Percentiles rank a stretch among this genome's conserved stretches.
Conservation (phyloP, 139 green algal genomes). For the Chlamydomonas sphaeroides region DNA sequence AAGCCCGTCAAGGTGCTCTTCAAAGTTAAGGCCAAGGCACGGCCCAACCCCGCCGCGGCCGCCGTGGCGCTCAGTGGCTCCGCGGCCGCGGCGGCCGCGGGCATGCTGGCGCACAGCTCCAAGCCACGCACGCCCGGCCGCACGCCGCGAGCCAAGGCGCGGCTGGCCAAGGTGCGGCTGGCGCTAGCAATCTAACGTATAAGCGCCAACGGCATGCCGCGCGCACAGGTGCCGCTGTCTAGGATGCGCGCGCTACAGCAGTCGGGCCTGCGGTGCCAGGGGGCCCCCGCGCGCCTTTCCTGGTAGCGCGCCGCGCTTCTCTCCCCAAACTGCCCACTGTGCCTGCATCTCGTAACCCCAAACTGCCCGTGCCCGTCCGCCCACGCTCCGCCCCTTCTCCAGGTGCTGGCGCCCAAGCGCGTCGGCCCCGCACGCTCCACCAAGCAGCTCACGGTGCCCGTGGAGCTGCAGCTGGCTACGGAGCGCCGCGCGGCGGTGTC, state of each 20-base stretch:
- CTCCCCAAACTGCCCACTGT: no score
- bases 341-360: no score
- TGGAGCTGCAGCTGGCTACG: constrained; percentile 68
- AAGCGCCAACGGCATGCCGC: no score
- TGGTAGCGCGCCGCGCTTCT: no score
- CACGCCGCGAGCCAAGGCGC: background rate
- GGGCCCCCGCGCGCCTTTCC: no score
- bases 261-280: no score
- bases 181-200: no score
- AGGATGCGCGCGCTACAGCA: no score
- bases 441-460: constrained; percentile 59
- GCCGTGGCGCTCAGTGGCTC: background rate
- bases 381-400: no score
- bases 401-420: constrained; percentile 34
- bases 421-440: constrained; percentile 40
- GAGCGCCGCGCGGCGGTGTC: constrained; percentile 9
- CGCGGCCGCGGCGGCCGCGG: no score
- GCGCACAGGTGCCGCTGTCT: no score
- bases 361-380: no score
- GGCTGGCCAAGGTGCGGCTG: constrained; percentile 5
- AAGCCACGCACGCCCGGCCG: background rate
- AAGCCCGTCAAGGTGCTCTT: background rate
- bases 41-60: background rate
- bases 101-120: background rate
- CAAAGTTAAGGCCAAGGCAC: background rate